Base-by-base conservation (phyloP, 2,329 filamentous ascomycete genomes). In the Claviceps sorghi region DNA sequence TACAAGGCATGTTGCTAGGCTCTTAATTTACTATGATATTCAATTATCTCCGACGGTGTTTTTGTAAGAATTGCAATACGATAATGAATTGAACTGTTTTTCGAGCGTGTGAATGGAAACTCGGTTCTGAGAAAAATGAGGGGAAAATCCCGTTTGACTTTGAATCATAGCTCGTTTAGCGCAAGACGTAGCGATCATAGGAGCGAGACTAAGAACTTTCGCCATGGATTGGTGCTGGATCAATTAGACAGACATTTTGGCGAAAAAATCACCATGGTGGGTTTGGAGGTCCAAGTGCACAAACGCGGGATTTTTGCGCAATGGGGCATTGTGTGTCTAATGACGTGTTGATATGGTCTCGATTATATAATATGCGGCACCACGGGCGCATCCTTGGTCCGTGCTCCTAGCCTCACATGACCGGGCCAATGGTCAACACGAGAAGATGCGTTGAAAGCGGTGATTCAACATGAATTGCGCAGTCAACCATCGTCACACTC, bases 401-500 rank as follows among this genome's bases (percentile, higher is more conserved):
- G 60, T 64, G 63, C 64, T 52, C 32, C 34, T 32, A 47, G 40
- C 52, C 59, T 65, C 64, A 65, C 61, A 65, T 66, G 64, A 67
- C 61, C 61, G 55, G 45, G 54, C 54, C 54, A 53, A 43, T 40
- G 44, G 43, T 47, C 13, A 46, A 36, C 8, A 40, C 42, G 42
- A 49, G 45, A 32, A 43, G 34, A 32, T 48, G 40, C 19, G 40
- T 47, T 41, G 47, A 45, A 49, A 48, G 38, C 40, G 49, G 30
- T 49, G 17, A 13, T 36, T 8, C 41, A 30, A 45, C 32, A 21
- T 21, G 46, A 54, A 52, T 43, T 38, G 40, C 49, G 49, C 49
- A 29, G n/a, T 41, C 48, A 22, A 26, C 26, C 52, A 49, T 53
- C 49, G 40, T 48, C 47, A n/a, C 36, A 46, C n/a, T n/a, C 34